Evolutionary conservation across 257 asterid species (phyloP), one percentile per base, ranked within the genome.

Genomic region (Nicotiana undulata): DNA sequence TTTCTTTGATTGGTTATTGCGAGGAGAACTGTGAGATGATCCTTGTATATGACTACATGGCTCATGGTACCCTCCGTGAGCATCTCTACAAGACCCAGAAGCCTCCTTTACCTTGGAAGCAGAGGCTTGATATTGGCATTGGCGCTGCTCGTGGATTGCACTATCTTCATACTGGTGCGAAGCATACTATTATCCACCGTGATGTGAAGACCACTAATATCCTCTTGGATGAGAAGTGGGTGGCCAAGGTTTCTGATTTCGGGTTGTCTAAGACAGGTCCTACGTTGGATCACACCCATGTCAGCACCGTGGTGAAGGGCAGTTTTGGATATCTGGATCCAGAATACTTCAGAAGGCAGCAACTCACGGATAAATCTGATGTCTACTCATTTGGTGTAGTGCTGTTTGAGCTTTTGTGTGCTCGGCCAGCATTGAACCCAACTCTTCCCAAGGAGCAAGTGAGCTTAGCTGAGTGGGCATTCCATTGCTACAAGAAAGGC

Each of bases 181-280:
- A 93, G 68, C 94, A 92, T 85, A 92, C 96, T 3, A 93, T 93
- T 55, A 93, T 93, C 84, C 98, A 93, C 84, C 96, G 97, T 34
- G 98, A 93, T 77, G 98, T 93, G 32, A 93, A 93, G 89, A 92
- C 98, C 16, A 93, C 98, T n/a, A 93, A 93, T 83, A 93, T 93
- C 85, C 96, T 92, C 82, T 83, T 93, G 85, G 98, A 93, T 17
- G 98, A 93, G 83, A 91, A 93, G 89, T 93, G 92, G 93, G 98
- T 93, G 61, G 98, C 98, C 2, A 93, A 93, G 88, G 96, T 93
- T 31, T 92, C 98, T 0, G 98, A 93, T 85, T 93, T 93, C 20
- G 98, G 98, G 26, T 85, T 93, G 85, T 93, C 97, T 3, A 93
- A 93, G 85, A 92, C 97, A 0, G 98, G 98, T 7, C 98, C 98